Conservation (phyloP, 495 filamentous ascomycete species). For the Penicillium diatomitis region DNA sequence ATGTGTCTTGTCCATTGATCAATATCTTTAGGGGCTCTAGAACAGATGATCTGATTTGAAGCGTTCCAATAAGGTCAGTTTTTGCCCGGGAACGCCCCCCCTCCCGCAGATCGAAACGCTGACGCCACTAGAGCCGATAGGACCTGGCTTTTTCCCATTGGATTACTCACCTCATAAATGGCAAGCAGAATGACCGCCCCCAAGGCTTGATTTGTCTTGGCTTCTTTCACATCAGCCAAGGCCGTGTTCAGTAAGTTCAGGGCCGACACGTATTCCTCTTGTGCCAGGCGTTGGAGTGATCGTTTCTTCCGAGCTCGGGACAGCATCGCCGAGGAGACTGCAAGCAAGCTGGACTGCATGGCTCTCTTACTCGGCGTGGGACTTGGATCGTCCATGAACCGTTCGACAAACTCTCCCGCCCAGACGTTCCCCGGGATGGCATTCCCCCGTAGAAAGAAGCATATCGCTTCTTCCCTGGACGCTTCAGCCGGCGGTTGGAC, state of each 20-base stretch:
- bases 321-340: conserved; percentile 44
- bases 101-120: too few species aligned
- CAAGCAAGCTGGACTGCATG: conserved; percentile 35
- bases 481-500: conserved; percentile 16
- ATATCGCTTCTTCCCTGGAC: conserved; percentile 28
- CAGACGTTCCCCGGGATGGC: conserved; percentile 27
- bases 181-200: conserved; percentile 51
- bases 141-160: too few species aligned
- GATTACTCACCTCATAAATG: conserved; percentile 36
- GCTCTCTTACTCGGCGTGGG: conserved; percentile 21
- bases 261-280: conserved; percentile 39
- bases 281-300: conserved; percentile 29
- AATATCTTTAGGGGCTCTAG: conserved; percentile 34
- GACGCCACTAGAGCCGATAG: too few species aligned
- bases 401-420: conserved; percentile 18
- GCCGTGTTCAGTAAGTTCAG: conserved; percentile 44
- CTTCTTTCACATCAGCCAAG: conserved; percentile 42
- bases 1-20: conserved; percentile 52
- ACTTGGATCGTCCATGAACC: conserved; percentile 12
- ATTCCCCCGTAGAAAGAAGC: conserved; percentile 37
- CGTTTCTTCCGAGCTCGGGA: conserved; percentile 29
- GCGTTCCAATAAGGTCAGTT: neutral
- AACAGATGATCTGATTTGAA: conserved; percentile 34
- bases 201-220: conserved; percentile 52
- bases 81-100: too few species aligned